Evolutionary conservation across 345 rosid genomes (phyloP).

Genomic region (Pistacia vera): DNA sequence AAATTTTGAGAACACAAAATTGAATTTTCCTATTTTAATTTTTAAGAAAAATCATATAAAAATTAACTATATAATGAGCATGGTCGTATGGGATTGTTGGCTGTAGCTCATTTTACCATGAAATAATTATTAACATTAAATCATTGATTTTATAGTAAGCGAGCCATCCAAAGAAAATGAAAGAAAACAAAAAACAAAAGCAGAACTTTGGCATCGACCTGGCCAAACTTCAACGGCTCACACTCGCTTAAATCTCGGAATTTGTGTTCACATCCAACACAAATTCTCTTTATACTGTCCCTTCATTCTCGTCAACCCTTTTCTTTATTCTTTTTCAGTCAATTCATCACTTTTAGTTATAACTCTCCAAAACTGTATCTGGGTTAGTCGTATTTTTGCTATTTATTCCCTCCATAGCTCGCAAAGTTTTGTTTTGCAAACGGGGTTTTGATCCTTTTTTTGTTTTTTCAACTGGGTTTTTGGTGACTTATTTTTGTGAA

Average conservation of each 20-base stretch:
- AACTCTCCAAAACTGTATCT: not conserved
- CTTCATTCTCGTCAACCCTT: not conserved
- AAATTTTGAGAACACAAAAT: too few relatives aligned
- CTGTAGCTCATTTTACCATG: too few relatives aligned
- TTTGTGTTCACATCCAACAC: not conserved
- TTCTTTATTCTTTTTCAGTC: not conserved
- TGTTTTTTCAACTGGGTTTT: conserved; percentile 12
- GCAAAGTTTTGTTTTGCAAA: not conserved
- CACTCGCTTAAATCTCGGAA: too few relatives aligned
- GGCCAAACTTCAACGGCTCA: conserved; percentile 1
- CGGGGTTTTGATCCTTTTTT: not conserved
- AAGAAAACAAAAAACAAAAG: not conserved
- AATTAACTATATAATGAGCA: too few relatives aligned
- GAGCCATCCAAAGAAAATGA: not conserved
- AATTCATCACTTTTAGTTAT: not conserved
- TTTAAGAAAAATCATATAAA: too few relatives aligned
- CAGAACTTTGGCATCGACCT: not conserved
- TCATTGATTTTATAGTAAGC: too few relatives aligned
- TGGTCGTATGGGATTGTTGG: too few relatives aligned
- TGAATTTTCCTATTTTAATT: too few relatives aligned
- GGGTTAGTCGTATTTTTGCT: not conserved
- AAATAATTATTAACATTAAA: too few relatives aligned
- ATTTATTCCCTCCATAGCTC: not conserved
- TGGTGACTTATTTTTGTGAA: not conserved
- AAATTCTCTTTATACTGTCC: not conserved